Evolutionary conservation across 257 asterid species (phyloP).

Genomic region (Fraxinus anomala): DNA sequence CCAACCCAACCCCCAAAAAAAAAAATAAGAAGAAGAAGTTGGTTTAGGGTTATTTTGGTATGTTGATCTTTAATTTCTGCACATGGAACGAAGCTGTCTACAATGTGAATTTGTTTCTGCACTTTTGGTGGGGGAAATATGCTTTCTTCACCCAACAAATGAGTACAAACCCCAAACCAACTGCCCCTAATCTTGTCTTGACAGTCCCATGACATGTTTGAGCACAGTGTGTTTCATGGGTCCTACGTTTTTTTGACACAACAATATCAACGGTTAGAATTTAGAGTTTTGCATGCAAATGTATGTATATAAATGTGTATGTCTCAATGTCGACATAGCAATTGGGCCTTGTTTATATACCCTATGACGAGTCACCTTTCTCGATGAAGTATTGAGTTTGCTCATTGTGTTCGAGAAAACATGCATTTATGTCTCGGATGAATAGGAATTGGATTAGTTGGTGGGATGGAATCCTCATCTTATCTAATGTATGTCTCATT

Average conservation of each 20-base stretch:
- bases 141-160: constrained; percentile 39
- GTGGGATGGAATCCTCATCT: constrained; percentile 1
- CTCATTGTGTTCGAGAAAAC: no score
- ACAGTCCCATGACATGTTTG: constrained; percentile 55
- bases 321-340: constrained; percentile 2
- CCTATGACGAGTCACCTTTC: no score
- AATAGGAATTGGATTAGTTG: neutral
- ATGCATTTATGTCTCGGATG: neutral
- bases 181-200: constrained; percentile 44
- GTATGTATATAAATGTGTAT: neutral
- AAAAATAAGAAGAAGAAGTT: constrained; percentile 3
- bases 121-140: constrained; percentile 46
- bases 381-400: no score
- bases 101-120: constrained; percentile 15
- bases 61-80: no score
- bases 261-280: constrained; percentile 1
- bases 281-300: neutral
- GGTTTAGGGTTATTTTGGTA: constrained; percentile 32
- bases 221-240: constrained; percentile 47
- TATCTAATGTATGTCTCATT: neutral
- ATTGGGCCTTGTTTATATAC: neutral
- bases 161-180: constrained; percentile 33
- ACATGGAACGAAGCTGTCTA: no score
- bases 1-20: no score
- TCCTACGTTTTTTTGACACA: constrained; percentile 34